A percentile compares a stretch with the other conserved stretches of the same genome.
phyloP scores from a whole-genome alignment of 31 red algal species.

The Porphyra umbilicalis region DNA sequence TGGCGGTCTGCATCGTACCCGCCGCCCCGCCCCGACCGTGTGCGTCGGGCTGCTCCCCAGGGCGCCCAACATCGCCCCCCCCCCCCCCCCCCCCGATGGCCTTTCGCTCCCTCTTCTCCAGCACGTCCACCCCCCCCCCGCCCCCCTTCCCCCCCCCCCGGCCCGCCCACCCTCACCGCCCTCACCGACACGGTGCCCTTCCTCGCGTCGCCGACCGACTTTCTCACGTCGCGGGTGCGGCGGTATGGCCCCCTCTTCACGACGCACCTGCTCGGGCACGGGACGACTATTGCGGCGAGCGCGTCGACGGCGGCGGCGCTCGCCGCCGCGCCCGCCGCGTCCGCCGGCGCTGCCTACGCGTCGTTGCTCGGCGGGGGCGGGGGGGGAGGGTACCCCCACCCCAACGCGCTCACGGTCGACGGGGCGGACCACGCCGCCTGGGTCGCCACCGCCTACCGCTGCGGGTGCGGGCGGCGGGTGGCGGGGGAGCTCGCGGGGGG shows the following conservation, averaged over 20 bases:
- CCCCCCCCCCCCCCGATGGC: background rate
- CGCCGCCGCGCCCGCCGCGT: background rate
- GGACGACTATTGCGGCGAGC: background rate
- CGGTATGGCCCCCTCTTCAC: background rate
- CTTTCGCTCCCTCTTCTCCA: background rate
- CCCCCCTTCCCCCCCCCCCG: background rate
- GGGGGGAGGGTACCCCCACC: background rate
- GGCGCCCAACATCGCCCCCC: too few species aligned
- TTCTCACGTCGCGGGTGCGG: background rate
- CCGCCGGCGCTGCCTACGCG: background rate
- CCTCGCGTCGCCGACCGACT: background rate
- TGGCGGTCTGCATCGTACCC: too few species aligned
- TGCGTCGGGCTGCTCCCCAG: too few species aligned
- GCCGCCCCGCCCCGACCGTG: too few species aligned
- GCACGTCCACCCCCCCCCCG: background rate
- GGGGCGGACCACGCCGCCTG: background rate
- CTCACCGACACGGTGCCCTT: background rate
- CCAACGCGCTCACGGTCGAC: background rate
- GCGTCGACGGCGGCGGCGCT: background rate
- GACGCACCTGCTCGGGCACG: background rate
- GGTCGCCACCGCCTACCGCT: background rate
- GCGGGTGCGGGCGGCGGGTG: background rate
- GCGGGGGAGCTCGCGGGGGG: background rate
- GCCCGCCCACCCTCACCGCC: background rate
- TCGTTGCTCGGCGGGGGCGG: background rate